Evolutionary conservation across 768 basidiomycete genomes (phyloP).

Genomic region (Auricularia sp.): DNA sequence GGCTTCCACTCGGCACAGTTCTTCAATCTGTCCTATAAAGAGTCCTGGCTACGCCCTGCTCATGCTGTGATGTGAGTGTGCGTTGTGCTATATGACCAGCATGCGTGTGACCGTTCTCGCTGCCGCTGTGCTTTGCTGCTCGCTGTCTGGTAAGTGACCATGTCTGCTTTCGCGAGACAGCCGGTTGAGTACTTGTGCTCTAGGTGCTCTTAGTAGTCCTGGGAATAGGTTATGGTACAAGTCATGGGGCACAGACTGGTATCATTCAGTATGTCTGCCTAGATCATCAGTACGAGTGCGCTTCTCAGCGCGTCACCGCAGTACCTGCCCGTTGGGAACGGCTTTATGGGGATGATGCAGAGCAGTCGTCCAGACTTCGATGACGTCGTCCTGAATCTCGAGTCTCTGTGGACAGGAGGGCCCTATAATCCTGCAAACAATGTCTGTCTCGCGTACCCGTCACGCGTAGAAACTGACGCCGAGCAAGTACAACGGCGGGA

Average conservation of each 20-base stretch:
- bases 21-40: too few species aligned
- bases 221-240: not conserved
- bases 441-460: not conserved
- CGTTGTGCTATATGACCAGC: too few species aligned
- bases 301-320: constrained; percentile 12
- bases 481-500: constrained; percentile 64
- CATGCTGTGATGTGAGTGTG: too few species aligned
- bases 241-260: not conserved
- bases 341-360: constrained; percentile 33
- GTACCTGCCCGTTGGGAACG: constrained; percentile 65
- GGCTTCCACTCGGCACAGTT: too few species aligned
- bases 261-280: not conserved
- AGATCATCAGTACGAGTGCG: not conserved
- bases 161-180: too few species aligned
- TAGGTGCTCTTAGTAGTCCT: not conserved
- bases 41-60: too few species aligned
- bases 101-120: too few species aligned
- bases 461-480: not conserved
- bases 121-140: too few species aligned
- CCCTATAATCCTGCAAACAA: constrained; percentile 13
- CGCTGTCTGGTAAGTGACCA: too few species aligned
- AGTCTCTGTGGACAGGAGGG: constrained; percentile 68
- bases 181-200: too few species aligned
- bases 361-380: constrained; percentile 18
- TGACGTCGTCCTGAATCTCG: constrained; percentile 54